Evolutionary conservation across 345 rosid species (phyloP).

Genomic region (Kernera saxatilis): DNA sequence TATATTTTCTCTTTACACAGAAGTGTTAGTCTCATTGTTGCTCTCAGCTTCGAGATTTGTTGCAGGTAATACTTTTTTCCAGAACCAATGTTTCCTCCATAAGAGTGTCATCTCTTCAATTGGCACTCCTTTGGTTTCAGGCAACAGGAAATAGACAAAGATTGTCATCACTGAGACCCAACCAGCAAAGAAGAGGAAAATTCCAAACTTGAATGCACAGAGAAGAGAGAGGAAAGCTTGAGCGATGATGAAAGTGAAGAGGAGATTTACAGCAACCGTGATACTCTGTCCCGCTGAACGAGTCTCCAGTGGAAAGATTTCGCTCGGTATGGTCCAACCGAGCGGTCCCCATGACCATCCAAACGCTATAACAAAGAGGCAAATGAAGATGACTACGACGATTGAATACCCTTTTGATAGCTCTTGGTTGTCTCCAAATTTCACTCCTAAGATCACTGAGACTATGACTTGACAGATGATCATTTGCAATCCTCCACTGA

Average conservation of each 20-base stretch:
- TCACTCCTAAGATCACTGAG: constrained; percentile 66
- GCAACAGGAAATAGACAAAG: constrained; percentile 65
- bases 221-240: constrained; percentile 73
- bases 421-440: constrained; percentile 60
- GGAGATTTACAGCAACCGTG: constrained; percentile 84
- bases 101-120: constrained; percentile 84
- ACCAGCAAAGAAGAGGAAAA: constrained; percentile 82
- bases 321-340: constrained; percentile 95
- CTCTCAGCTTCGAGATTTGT: constrained; percentile 25
- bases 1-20: background rate
- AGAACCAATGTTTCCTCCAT: constrained; percentile 95
- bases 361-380: constrained; percentile 84
- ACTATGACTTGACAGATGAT: constrained; percentile 69
- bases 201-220: constrained; percentile 73
- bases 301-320: constrained; percentile 80
- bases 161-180: constrained; percentile 80
- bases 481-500: constrained; percentile 89
- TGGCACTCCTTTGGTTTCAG: constrained; percentile 90
- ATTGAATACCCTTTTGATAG: constrained; percentile 64
- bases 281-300: constrained; percentile 92
- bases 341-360: constrained; percentile 99
- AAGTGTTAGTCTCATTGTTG: background rate
- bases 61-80: constrained; percentile 60
- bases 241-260: constrained; percentile 81
- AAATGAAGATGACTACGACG: constrained; percentile 61